Conservation (phyloP, 2,329 filamentous ascomycete species). For the Aspergillus floridensis region DNA sequence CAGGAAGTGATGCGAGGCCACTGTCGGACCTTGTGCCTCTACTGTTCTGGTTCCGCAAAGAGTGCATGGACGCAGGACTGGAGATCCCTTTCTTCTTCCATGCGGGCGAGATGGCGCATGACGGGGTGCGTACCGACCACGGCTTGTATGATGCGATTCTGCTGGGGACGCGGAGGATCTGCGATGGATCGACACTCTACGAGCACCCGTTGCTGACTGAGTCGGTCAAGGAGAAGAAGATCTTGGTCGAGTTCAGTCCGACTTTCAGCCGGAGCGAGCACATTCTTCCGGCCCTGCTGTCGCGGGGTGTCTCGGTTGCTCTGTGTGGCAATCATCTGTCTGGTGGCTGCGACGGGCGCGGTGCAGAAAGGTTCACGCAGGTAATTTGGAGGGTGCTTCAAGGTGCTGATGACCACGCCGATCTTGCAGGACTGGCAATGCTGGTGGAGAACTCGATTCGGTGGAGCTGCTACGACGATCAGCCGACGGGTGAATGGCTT, state of each 20-base stretch:
- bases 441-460: slow-evolving; percentile 90
- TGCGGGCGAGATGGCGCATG: slow-evolving; percentile 81
- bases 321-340: slow-evolving; percentile 84
- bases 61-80: slow-evolving; percentile 72
- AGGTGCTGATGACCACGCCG: slow-evolving; percentile 90
- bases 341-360: slow-evolving; percentile 74
- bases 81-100: slow-evolving; percentile 95
- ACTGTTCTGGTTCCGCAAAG: slow-evolving; percentile 89
- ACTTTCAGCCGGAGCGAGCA: slow-evolving; percentile 87
- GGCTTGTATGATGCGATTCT: slow-evolving; percentile 90
- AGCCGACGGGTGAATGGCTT: slow-evolving; percentile 67
- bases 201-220: slow-evolving; percentile 89
- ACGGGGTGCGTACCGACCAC: slow-evolving; percentile 71
- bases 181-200: slow-evolving; percentile 82
- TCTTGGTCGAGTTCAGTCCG: slow-evolving; percentile 85
- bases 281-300: slow-evolving; percentile 77
- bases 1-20: slow-evolving; percentile 76
- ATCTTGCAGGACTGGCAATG: slow-evolving; percentile 78
- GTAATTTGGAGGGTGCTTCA: slow-evolving; percentile 94
- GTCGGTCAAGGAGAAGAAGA: slow-evolving; percentile 82
- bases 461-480: slow-evolving; percentile 86
- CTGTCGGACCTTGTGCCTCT: slow-evolving; percentile 76
- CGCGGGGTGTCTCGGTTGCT: slow-evolving; percentile 77
- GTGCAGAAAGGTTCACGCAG: slow-evolving; percentile 76
- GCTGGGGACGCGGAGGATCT: slow-evolving; percentile 82